Conservation (phyloP, 2,329 filamentous ascomycete genomes). For the Epichloe amarillans region DNA sequence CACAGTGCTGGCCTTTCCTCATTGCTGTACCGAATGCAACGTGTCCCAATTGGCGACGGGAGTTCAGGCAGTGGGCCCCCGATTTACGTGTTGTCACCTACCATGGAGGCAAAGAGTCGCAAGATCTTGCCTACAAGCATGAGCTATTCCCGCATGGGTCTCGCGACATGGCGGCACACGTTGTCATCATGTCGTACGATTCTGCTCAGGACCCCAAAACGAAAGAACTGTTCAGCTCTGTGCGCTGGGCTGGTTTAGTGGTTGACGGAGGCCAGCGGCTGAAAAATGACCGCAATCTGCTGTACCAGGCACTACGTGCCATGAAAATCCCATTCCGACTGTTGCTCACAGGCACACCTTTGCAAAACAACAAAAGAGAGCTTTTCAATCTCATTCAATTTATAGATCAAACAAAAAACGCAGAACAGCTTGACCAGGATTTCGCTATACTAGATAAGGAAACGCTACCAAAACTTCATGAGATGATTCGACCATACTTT, state of each 20-base stretch:
- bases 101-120: constrained; percentile 63
- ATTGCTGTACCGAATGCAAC: constrained; percentile 91
- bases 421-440: constrained; percentile 58
- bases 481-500: constrained; percentile 63
- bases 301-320: constrained; percentile 61
- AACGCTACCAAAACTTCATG: constrained; percentile 68
- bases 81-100: constrained; percentile 81
- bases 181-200: constrained; percentile 93
- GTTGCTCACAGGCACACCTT: constrained; percentile 77
- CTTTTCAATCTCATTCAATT: constrained; percentile 96
- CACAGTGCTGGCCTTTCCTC: constrained; percentile 72
- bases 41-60: constrained; percentile 92
- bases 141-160: constrained; percentile 65
- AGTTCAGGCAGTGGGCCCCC: constrained; percentile 89
- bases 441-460: constrained; percentile 71
- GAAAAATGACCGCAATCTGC: constrained; percentile 78
- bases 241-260: constrained; percentile 77
- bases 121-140: constrained; percentile 65
- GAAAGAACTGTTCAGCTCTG: constrained; percentile 48
- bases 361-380: constrained; percentile 92
- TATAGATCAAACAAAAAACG: constrained; percentile 58
- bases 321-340: constrained; percentile 74
- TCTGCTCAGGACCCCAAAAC: constrained; percentile 64
- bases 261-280: constrained; percentile 92
- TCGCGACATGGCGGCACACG: constrained; percentile 67